A percentile compares a stretch with the other conserved stretches of the same genome.
phyloP scores from a whole-genome alignment of 768 basidiomycete genomes.

The Termitomyces bulborhizus region DNA sequence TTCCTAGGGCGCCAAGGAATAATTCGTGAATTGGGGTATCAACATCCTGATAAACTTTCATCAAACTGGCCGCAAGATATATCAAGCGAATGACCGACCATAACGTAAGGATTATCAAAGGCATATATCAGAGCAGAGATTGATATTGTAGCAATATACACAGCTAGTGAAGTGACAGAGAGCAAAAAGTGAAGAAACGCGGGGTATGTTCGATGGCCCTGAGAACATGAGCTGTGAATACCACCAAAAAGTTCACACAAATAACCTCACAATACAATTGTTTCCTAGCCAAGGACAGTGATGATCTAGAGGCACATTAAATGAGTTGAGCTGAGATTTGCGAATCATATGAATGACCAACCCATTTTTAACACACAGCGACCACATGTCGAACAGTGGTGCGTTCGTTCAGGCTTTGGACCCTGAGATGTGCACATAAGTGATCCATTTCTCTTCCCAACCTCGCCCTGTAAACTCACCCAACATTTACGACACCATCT shows the following conservation, averaged over 20 bases:
- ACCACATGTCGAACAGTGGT: slow-evolving; percentile 72
- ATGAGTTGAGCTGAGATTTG: neutral
- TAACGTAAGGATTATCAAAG: slow-evolving; percentile 52
- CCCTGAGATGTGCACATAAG: slow-evolving; percentile 25
- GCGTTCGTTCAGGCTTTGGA: slow-evolving; percentile 74
- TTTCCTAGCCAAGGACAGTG: slow-evolving; percentile 82
- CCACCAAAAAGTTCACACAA: neutral
- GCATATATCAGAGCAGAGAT: slow-evolving; percentile 54
- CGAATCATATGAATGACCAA: slow-evolving; percentile 25
- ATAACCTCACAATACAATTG: slow-evolving; percentile 62
- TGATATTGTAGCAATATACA: slow-evolving; percentile 53
- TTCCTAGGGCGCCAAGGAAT: slow-evolving; percentile 51
- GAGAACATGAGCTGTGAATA: neutral
- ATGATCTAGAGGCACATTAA: slow-evolving; percentile 47
- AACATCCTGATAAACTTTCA: slow-evolving; percentile 39
- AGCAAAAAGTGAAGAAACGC: slow-evolving; percentile 77
- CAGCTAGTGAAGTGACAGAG: slow-evolving; percentile 54
- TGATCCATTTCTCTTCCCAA: neutral
- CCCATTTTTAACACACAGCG: slow-evolving; percentile 85
- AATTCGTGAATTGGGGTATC: slow-evolving; percentile 67
- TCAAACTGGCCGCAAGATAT: neutral
- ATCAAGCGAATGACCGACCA: slow-evolving; percentile 38
- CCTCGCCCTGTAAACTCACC: slow-evolving; percentile 25
- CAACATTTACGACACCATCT: slow-evolving; percentile 79
- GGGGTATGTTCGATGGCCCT: slow-evolving; percentile 83